A percentile compares a stretch with the other conserved stretches of the same genome.
Conservation (phyloP, 2,329 filamentous ascomycete species). For the Metarhizium anisopliae region DNA sequence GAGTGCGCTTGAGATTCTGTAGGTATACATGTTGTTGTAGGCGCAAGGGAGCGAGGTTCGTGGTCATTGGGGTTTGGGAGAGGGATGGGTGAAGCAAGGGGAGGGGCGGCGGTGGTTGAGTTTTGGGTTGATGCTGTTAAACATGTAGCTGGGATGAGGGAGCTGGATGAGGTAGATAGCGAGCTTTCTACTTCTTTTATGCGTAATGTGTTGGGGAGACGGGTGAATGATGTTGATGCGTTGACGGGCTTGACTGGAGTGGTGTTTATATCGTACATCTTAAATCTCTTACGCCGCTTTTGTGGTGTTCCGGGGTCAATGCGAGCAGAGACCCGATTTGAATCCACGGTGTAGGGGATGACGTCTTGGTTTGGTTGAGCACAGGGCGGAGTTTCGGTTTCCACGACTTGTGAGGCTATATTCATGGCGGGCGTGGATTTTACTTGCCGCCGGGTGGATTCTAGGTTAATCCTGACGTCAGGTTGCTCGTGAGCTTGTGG, state of each 20-base stretch:
- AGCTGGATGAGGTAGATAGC: constrained; percentile 18
- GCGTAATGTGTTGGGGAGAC: constrained; percentile 14
- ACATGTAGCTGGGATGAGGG: constrained; percentile 18
- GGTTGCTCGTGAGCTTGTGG: constrained; percentile 17
- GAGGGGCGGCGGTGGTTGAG: background rate
- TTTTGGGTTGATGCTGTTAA: constrained; percentile 1
- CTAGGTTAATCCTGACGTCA: constrained; percentile 16
- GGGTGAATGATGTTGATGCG: constrained; percentile 2
- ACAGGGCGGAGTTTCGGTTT: constrained; percentile 22
- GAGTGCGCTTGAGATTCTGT: background rate
- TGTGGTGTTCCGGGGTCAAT: background rate
- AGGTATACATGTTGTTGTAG: background rate
- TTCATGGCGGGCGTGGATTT: constrained; percentile 7
- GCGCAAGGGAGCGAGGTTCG: background rate
- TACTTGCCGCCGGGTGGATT: constrained; percentile 10
- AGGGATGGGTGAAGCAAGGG: background rate
- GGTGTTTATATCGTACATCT: constrained; percentile 14
- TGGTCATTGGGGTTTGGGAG: background rate
- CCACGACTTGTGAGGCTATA: constrained; percentile 5
- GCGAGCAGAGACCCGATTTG: background rate
- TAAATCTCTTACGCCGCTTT: constrained; percentile 15
- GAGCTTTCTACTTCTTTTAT: constrained; percentile 14
- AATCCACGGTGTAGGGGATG: constrained; percentile 11
- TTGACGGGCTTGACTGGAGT: constrained; percentile 2
- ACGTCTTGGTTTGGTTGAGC: constrained; percentile 19